phyloP scores from a whole-genome alignment of 148 eudicot species.

The Euryodendron excelsum region DNA sequence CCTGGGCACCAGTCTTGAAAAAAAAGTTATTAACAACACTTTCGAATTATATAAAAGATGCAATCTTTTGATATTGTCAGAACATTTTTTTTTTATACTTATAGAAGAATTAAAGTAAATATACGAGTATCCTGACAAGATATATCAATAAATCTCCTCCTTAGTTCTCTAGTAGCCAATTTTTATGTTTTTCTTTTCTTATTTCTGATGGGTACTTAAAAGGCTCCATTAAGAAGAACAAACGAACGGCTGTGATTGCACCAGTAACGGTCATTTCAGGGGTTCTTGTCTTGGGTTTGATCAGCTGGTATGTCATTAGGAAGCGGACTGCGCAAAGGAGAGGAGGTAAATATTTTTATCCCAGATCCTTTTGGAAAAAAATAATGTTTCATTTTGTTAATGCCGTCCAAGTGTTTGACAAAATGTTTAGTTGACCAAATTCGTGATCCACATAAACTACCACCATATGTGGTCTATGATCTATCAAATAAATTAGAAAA shows the following conservation, averaged over 20 bases:
- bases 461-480: not conserved
- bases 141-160: not conserved
- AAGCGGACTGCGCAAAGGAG: too few relatives aligned
- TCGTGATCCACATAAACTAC: not conserved
- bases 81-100: not conserved
- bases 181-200: not conserved
- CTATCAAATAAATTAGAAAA: too few relatives aligned
- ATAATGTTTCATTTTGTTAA: not conserved
- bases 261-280: not conserved
- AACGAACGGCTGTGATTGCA: slow-evolving; percentile 16
- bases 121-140: not conserved
- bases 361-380: not conserved
- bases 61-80: too few relatives aligned
- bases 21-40: too few relatives aligned
- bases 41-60: too few relatives aligned
- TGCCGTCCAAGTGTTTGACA: not conserved
- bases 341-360: not conserved
- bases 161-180: not conserved
- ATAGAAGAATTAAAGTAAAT: not conserved
- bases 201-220: not conserved
- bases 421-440: not conserved
- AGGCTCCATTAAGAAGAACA: not conserved
- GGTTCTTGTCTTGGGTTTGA: slow-evolving; percentile 2
- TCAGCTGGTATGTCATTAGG: not conserved
- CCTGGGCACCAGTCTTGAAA: too few relatives aligned